These are phyloP conservation scores for Nematodospora valgi DNA, from an alignment of 805 yeast genomes.

Conservation along the genomic window DNA sequence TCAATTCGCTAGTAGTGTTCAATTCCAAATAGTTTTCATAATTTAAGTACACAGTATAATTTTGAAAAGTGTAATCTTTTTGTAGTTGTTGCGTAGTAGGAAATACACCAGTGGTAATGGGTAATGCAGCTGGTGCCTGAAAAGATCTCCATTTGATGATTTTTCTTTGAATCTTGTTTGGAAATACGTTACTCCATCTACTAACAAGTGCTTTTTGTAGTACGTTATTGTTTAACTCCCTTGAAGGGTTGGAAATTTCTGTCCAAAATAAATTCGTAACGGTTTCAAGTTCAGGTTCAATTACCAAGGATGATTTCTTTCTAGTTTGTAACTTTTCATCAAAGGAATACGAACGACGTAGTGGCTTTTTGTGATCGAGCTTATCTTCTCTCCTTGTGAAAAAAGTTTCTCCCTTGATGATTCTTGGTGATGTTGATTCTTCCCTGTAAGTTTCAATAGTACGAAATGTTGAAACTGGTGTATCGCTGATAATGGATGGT, in stretches of 20 bases:
- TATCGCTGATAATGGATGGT: background rate
- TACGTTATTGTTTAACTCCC: constrained; percentile 52
- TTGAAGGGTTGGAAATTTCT: constrained; percentile 64
- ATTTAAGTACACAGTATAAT: constrained; percentile 74
- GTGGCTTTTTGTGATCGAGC: background rate
- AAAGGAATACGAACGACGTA: background rate
- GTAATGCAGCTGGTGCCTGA: constrained; percentile 90
- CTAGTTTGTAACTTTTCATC: constrained; percentile 2
- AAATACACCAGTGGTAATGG: constrained; percentile 73
- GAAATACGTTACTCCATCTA: constrained; percentile 90
- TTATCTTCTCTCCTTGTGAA: constrained; percentile 4
- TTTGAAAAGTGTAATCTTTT: constrained; percentile 70
- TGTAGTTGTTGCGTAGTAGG: constrained; percentile 70
- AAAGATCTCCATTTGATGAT: constrained; percentile 90
- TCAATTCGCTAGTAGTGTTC: constrained; percentile 51
- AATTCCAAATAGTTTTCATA: constrained; percentile 52
- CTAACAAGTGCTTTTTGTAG: constrained; percentile 63
- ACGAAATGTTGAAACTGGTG: constrained; percentile 2
- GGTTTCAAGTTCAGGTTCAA: constrained; percentile 10
- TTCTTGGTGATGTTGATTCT: constrained; percentile 8
- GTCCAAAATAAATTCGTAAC: constrained; percentile 27
- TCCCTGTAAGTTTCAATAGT: constrained; percentile 2
- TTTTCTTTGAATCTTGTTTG: constrained; percentile 61
- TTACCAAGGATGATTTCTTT: constrained; percentile 5
- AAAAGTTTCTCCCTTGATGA: constrained; percentile 9